Base-by-base conservation (phyloP, 352 stramenopile species). In the Phytophthora pseudosyringae region DNA sequence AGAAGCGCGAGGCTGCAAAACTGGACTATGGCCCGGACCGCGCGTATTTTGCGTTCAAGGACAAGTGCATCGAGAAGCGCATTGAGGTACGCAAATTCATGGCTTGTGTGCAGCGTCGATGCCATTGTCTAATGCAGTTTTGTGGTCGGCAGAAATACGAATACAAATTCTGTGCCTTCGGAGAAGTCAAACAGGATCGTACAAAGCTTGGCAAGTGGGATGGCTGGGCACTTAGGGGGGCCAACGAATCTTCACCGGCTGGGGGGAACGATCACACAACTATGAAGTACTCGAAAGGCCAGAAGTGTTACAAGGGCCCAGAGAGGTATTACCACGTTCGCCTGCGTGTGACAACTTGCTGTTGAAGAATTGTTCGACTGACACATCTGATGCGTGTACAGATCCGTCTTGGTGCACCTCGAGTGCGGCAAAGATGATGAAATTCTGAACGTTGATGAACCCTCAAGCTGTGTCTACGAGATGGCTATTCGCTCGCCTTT, bases 281-380 rank as follows among this genome's bases (percentile, higher is more conserved):
- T 39, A 91, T 93, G 82, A 64, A 65, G 21, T 98, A 92, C 78
- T 67, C 74, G 2, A 81, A 88, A 32, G 93, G 93, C 29, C 74
- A 90, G 13, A 89, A 85, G 29, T 98, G 93, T 76, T 98, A 91
- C 90, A 98, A 98, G 62, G 93, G 93, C 1, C 93, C 93, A 8
- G 57, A 90, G 18, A 81, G 95, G 65, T 90, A 52, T 3, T 40
- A 4, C 21, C 21, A 21, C 21, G 21, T 2, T 21, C 21, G 21
- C 21, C 21, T 48, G 21, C 0, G 38, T 49, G 6, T 50, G 12
- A 39, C 0, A 3, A 18, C 36, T 11, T 46, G 18, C 26, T 48
- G 32, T 46, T 54, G 32, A n/a, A 40, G 5, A 18, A 15, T 26
- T 38, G 12, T 29, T 56, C 10, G 29, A 33, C 36, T 68, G 29